A percentile compares a stretch with the other conserved stretches of the same genome.
Evolutionary conservation across 768 basidiomycete genomes (phyloP).

Genomic region (Lyophyllum atratum): DNA sequence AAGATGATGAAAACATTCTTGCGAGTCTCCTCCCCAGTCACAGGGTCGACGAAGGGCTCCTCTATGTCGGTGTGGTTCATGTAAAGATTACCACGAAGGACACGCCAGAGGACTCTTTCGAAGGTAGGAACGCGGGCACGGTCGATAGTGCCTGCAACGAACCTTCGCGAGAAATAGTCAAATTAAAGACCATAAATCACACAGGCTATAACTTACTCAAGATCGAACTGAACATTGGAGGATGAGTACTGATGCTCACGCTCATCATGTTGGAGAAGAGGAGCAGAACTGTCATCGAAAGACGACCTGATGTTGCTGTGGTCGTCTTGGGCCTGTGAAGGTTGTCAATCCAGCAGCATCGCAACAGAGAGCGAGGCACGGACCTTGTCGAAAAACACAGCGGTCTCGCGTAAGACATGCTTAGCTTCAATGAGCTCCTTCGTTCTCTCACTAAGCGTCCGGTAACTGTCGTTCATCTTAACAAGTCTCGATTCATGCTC

Average conservation of each 20-base stretch:
- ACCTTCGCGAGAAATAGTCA: constrained; percentile 45
- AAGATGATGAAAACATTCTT: constrained; percentile 99
- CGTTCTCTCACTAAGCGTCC: constrained; percentile 81
- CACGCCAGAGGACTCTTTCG: constrained; percentile 97
- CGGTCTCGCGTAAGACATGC: constrained; percentile 94
- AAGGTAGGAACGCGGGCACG: constrained; percentile 90
- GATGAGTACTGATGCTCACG: constrained; percentile 63
- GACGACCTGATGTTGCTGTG: constrained; percentile 83
- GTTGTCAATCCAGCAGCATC: not conserved
- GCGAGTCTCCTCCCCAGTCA: constrained; percentile 78
- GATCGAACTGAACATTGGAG: constrained; percentile 68
- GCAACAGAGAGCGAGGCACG: constrained; percentile 18
- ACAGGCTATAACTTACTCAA: constrained; percentile 63
- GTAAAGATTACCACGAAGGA: constrained; percentile 95
- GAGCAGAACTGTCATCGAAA: constrained; percentile 89
- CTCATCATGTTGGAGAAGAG: constrained; percentile 90
- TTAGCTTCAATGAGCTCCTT: constrained; percentile 90
- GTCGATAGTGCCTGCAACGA: constrained; percentile 96
- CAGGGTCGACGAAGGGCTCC: constrained; percentile 89
- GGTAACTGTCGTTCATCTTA: constrained; percentile 94
- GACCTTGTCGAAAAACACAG: constrained; percentile 92
- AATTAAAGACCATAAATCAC: not conserved
- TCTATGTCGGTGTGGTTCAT: constrained; percentile 98
- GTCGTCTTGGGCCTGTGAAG: constrained; percentile 69
- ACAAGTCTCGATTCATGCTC: constrained; percentile 84